phyloP scores from a whole-genome alignment of 2,329 filamentous ascomycete genomes.

The Exutisphaerella laricina region DNA sequence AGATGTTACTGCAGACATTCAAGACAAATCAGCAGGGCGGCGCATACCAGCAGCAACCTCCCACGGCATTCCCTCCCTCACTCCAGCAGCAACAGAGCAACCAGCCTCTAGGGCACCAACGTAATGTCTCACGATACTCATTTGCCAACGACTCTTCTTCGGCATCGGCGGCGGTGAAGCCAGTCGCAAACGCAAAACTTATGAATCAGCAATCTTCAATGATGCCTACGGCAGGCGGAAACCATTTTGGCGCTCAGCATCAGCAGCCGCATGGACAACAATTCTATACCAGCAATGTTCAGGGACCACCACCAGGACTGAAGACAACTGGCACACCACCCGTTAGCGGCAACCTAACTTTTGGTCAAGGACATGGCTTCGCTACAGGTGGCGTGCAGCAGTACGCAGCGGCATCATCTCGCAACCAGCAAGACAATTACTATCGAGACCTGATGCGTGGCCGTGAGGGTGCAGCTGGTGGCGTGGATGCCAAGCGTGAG shows the following conservation, averaged over 20 bases:
- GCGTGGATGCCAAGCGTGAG: constrained; percentile 31
- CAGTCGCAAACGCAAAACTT: constrained; percentile 70
- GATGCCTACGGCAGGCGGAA: constrained; percentile 55
- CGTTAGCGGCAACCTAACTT: constrained; percentile 72
- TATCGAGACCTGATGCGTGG: constrained; percentile 22
- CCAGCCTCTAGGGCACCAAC: constrained; percentile 56
- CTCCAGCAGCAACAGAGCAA: constrained; percentile 17
- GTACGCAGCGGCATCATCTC: constrained; percentile 53
- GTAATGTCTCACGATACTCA: constrained; percentile 80
- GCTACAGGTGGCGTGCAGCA: constrained; percentile 59
- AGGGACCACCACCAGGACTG: constrained; percentile 87
- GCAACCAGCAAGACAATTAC: constrained; percentile 25
- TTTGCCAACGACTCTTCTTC: constrained; percentile 71
- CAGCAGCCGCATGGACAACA: constrained; percentile 57
- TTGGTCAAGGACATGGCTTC: constrained; percentile 82
- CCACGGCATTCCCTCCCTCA: constrained; percentile 2
- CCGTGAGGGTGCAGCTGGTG: constrained; percentile 16
- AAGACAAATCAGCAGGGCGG: constrained; percentile 37
- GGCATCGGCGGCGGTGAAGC: constrained; percentile 61
- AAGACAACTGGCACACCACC: constrained; percentile 94
- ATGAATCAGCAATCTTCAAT: constrained; percentile 84
- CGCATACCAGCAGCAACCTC: constrained; percentile 38
- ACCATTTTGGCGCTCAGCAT: constrained; percentile 50
- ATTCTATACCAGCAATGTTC: constrained; percentile 78
- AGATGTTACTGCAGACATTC: constrained; percentile 57